Percentiles rank a stretch among this genome's conserved stretches.
These are phyloP conservation scores for Anisodus tanguticus DNA, from an alignment of 257 asterid genomes.

Conservation along the genomic window DNA sequence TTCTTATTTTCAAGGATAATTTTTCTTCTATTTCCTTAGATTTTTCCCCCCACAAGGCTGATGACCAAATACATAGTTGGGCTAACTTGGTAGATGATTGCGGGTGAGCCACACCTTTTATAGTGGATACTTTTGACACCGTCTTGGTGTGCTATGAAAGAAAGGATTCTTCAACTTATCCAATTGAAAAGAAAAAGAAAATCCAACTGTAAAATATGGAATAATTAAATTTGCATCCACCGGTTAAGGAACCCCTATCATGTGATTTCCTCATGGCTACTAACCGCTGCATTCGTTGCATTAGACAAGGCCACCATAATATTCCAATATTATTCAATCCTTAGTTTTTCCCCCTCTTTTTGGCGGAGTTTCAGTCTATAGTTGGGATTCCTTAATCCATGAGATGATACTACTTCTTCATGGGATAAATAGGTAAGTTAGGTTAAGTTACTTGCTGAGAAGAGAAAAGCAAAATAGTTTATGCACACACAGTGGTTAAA, in stretches of 20 bases:
- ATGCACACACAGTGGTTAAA: not conserved
- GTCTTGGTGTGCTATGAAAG: not conserved
- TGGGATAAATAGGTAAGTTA: not conserved
- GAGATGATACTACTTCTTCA: not conserved
- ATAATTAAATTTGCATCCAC: not conserved
- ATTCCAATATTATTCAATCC: not conserved
- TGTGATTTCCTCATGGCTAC: not conserved
- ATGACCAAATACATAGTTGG: not conserved
- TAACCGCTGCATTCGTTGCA: too few species aligned
- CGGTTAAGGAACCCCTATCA: not conserved
- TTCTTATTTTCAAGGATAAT: not conserved
- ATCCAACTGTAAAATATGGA: not conserved
- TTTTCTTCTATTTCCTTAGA: not conserved
- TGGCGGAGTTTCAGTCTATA: not conserved
- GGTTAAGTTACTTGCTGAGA: not conserved
- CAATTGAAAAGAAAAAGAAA: not conserved
- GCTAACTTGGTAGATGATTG: not conserved
- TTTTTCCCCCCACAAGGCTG: not conserved
- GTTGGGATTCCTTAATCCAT: not conserved
- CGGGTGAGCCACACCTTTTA: not conserved
- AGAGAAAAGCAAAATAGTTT: not conserved
- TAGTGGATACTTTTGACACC: not conserved
- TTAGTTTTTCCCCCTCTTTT: not conserved
- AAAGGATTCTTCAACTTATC: not conserved
- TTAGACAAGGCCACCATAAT: not conserved